Evolutionary conservation across 1,284 basidiomycete species (phyloP), one percentile per base, ranked within the genome.

Genomic region (Cryptococcus hybrid): DNA sequence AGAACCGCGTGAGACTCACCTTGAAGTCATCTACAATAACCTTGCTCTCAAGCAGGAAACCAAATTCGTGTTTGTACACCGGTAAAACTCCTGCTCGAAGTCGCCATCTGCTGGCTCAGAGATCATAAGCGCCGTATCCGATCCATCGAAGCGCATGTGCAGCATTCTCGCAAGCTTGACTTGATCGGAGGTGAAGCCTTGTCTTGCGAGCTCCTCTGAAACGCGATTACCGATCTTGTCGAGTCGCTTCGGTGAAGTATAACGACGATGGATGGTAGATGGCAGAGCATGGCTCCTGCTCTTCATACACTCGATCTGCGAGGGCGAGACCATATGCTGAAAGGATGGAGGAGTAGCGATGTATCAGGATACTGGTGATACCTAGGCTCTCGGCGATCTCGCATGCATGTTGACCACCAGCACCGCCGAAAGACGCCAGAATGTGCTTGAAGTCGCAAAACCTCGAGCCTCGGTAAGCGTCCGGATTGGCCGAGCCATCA

Each of bases 181-280:
- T 15, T 86, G 83, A 3, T 84, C 82, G 7, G 80, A 83, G 60
- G 85, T 82, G 76, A 96, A 96, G 1, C 94, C 94, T 75, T 97
- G 92, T 24, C 80, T 81, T 55, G 78, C 71, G 30, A 97, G 82
- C 67, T 90, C 88, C 1, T 74, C 73, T 48, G 78, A 80, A 1
- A 92, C 90, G n/a, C 84, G 55, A 6, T 55, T 15, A 9, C 64
- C 60, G 13, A 69, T 52, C 0, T 38, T 38, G 15, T 55, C 47
- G n/a, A 39, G 30, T 30, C 42, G 12, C 5, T 67, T 67, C 34
- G 57, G 30, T 30, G 30, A 30, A 30, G 30, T 30, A 30, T 30
- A 30, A 30, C 30, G 30, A 30, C 30, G 30, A 30, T 30, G 30
- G 30, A 30, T 30, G 30, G 30, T 30, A 30, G 30, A 30, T 65